phyloP scores from a whole-genome alignment of 2,329 filamentous ascomycete species.

The Aspergillus hortae region DNA sequence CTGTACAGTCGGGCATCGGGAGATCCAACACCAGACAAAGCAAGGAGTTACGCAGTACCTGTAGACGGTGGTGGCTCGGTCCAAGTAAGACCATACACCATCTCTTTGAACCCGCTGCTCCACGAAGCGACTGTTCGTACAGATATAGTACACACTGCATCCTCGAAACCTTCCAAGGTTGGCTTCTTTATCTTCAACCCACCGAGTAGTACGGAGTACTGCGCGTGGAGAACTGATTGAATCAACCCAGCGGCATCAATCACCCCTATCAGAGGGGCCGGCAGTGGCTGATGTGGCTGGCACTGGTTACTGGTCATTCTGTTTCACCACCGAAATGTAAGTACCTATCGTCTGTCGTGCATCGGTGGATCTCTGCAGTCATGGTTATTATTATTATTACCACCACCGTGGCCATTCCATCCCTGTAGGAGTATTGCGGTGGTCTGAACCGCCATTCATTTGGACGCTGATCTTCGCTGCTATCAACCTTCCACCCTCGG shows the following conservation, averaged over 20 bases:
- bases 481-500: too few relatives aligned
- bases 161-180: too few relatives aligned
- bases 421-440: neutral
- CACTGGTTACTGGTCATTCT: conserved; percentile 8
- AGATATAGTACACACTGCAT: too few relatives aligned
- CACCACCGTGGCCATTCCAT: neutral
- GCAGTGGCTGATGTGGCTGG: conserved; percentile 16
- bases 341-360: neutral
- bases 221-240: neutral
- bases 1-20: neutral
- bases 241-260: neutral
- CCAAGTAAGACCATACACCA: too few relatives aligned
- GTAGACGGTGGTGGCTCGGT: too few relatives aligned
- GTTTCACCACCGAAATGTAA: neutral
- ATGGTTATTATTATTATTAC: too few relatives aligned
- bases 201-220: too few relatives aligned
- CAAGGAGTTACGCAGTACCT: too few relatives aligned
- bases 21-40: neutral
- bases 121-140: too few relatives aligned
- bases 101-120: too few relatives aligned
- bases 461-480: neutral
- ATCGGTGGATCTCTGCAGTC: neutral
- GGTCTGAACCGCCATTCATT: neutral
- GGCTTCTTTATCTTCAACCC: neutral
- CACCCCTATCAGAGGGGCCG: neutral